These are phyloP conservation scores for Solanum virginianum DNA, from an alignment of 257 asterid species.

Conservation along the genomic window DNA sequence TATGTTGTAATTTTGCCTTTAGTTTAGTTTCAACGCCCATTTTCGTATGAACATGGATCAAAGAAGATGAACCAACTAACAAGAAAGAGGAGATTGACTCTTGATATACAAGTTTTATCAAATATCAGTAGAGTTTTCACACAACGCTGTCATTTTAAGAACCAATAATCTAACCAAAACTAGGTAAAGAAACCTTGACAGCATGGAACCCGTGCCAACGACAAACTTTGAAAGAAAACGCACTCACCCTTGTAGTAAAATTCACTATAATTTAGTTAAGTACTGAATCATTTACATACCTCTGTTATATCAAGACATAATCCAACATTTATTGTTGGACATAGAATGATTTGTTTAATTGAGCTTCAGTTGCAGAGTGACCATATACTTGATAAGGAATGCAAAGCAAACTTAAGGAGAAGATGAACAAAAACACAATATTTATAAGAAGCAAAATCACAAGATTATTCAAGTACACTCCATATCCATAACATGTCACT, in stretches of 20 bases:
- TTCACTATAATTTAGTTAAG: neutral
- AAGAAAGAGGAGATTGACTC: neutral
- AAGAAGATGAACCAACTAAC: neutral
- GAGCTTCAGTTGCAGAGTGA: neutral
- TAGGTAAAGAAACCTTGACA: neutral
- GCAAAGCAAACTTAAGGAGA: neutral
- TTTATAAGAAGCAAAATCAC: neutral
- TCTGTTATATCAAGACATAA: neutral
- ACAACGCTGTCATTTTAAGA: neutral
- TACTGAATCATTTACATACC: neutral
- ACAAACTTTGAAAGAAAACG: neutral
- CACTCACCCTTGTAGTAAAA: neutral
- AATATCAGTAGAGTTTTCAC: neutral
- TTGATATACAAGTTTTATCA: neutral
- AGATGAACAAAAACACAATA: neutral
- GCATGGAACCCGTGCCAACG: neutral
- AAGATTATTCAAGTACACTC: neutral
- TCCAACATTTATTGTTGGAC: neutral
- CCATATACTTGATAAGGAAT: neutral
- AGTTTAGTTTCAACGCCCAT: neutral
- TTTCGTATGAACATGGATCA: neutral
- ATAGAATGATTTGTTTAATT: neutral
- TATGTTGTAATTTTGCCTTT: too few species aligned
- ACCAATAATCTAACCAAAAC: neutral
- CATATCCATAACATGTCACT: neutral